Conservation (phyloP, 805 yeast genomes). For the Kluyveromyces siamensis region DNA sequence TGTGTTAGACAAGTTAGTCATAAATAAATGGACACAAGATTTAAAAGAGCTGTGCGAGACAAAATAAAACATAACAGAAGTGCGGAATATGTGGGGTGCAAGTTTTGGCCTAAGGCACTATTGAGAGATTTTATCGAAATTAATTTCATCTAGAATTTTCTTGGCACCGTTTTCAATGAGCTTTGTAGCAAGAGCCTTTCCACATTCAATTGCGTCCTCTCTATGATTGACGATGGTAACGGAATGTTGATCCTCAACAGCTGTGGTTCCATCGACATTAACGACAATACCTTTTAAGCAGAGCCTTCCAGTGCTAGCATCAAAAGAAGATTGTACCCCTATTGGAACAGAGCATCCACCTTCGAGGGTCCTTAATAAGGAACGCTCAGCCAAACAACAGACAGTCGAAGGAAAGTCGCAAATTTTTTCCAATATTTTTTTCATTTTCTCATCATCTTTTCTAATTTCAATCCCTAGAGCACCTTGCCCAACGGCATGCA, state of each 20-base stretch:
- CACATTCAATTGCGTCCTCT: conserved; percentile 61
- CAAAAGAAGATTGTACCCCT: conserved; percentile 65
- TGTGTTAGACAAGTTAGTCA: conserved; percentile 8
- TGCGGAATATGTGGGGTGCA: conserved; percentile 17
- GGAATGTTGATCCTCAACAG: conserved; percentile 45
- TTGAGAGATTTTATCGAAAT: conserved; percentile 50
- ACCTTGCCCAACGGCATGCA: conserved; percentile 98
- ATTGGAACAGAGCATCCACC: conserved; percentile 99
- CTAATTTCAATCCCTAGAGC: conserved; percentile 91
- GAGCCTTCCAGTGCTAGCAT: conserved; percentile 38
- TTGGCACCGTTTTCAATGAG: conserved; percentile 76
- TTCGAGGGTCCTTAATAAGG: conserved; percentile 78
- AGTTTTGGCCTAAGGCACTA: conserved; percentile 3
- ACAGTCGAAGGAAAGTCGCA: conserved; percentile 58
- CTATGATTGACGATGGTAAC: conserved; percentile 30
- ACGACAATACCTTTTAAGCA: conserved; percentile 65
- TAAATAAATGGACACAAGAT: background rate
- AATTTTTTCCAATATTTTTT: conserved; percentile 50
- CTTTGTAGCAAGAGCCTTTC: conserved; percentile 56
- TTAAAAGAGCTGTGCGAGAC: background rate
- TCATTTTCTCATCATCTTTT: conserved; percentile 51
- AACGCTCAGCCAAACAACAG: conserved; percentile 82
- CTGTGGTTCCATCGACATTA: conserved; percentile 69
- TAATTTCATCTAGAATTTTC: conserved; percentile 68
- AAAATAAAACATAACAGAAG: background rate